phyloP scores from a whole-genome alignment of 257 asterid species.

The Handroanthus guayacan region DNA sequence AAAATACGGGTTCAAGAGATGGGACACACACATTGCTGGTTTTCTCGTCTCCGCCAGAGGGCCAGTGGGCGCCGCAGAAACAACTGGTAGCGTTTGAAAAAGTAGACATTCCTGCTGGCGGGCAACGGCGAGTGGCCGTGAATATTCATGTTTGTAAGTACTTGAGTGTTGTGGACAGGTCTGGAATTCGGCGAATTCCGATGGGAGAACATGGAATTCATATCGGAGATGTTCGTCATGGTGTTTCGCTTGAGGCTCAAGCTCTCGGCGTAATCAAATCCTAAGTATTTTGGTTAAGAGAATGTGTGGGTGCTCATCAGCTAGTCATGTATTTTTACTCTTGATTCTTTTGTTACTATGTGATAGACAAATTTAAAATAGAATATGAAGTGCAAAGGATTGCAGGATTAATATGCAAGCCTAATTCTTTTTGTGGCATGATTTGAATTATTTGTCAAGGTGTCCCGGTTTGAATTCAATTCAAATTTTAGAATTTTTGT shows the following conservation, averaged over 20 bases:
- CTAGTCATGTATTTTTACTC: neutral
- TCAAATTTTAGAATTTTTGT: no score
- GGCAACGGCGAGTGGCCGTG: constrained; percentile 45
- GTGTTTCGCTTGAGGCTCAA: constrained; percentile 55
- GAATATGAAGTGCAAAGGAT: neutral
- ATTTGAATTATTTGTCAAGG: no score
- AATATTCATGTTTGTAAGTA: constrained; percentile 69
- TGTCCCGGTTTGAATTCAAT: no score
- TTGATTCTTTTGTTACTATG: neutral
- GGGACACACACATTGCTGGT: constrained; percentile 75
- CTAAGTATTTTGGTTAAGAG: constrained; percentile 29
- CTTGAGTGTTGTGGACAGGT: constrained; percentile 73
- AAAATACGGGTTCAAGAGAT: constrained; percentile 59
- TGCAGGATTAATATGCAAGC: neutral
- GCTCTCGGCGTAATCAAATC: constrained; percentile 40
- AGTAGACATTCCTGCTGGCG: constrained; percentile 47
- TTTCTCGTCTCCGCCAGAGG: constrained; percentile 61
- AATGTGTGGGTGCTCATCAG: neutral
- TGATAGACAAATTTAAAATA: neutral
- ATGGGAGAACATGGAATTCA: constrained; percentile 72
- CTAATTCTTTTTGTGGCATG: no score
- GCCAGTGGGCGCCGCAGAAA: constrained; percentile 55
- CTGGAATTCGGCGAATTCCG: constrained; percentile 71
- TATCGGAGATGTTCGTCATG: constrained; percentile 62
- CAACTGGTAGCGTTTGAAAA: constrained; percentile 74